Base-by-base conservation (phyloP, 768 basidiomycete species). In the Boletus tylopilopsis region DNA sequence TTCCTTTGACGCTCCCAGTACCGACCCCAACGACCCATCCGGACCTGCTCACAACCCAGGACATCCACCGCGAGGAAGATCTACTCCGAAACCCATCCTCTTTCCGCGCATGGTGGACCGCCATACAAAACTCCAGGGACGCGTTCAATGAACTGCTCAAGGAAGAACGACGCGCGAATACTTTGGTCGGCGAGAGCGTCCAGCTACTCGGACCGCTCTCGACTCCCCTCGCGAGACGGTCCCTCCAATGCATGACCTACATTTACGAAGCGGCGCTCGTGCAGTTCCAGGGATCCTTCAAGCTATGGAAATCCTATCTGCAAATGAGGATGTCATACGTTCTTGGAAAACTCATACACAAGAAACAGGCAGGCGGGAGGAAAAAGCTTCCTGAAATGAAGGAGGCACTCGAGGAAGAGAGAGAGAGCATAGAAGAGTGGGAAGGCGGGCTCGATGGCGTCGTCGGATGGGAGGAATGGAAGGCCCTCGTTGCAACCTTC, bases 381-480 rank as follows among this genome's bases (percentile, higher is more conserved):
- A 96, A 91, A 78, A 95, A 94, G 75, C 79, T 93, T 49, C 89
- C 90, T 4, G 90, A 86, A 57, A 92, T 92, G 82, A 85, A 84
- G 68, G 90, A 95, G 33, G 87, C 89, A 49, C 66, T 96, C 60
- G 90, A 91, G 60, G 91, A 91, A 47, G 92, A 91, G 55, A 73
- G 79, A 53, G 85, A 86, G 53, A 84, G 88, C 52, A 64, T 87
- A 40, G 84, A 91, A 63, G 75, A 87, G 56, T 98, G 94, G 92
- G 82, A 90, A 41, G 84, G 81, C 6, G 86, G 89, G 16, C 70
- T 98, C 42, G 90, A 98, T 63, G 83, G 86, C 3, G 74, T 94
- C 6, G 77, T 96, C n/a, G 96, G 95, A 6, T 96, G 87, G 84
- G 85, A 90, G 57, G 96, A 99, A 68, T 99, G 96, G 96, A 91